Evolutionary conservation across 78 protist species (phyloP), one percentile per base, ranked within the genome.

Genomic region (Dictyostelium capitatum): DNA sequence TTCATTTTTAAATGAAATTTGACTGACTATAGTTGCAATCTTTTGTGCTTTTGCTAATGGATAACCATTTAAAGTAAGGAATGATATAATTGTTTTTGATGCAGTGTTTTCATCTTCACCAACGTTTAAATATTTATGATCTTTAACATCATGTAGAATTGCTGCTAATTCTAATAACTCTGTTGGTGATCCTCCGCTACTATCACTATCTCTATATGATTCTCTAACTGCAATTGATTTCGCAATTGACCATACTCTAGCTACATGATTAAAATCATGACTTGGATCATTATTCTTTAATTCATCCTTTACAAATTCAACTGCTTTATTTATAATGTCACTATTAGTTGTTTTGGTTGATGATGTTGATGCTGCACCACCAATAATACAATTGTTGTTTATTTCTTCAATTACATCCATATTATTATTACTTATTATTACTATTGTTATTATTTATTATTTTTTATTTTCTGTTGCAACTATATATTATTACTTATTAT

Each of bases 1-100:
- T 67, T 96, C 96, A 41, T 96, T 94, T 54, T 89, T 95, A 77
- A 83, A 96, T 20, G 90, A 70, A 2, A 96, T 82, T 17, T 92
- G 77, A 23, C 91, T 54, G 25, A 96, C 75, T 0, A 96, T 72
- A 17, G 7, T 12, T 10, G 75, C 41, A 25, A 92, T 46, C 43
- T 37, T 57, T 57, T 82, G 19, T 23, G 70, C 93, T 47, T 65
- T 65, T 6, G 80, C 85, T 1, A 17, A 12, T 23, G 97, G 97
- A 56, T 90, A 92, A 14, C 28, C 6, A 12, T 41, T 25, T 8
- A 43, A 43, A 1, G 80, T 28, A 5, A 95, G 51, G 47, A 96
- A 95, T 15, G 12, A 7, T 0, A 46, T 25, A 6, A 80, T 80
- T 17, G 93, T 89, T 0, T 94, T 81, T 14, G 15, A 89, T 37